Evolutionary conservation across 768 basidiomycete genomes (phyloP), one percentile per base, ranked within the genome.

Genomic region (Daedaleopsis sinensis): DNA sequence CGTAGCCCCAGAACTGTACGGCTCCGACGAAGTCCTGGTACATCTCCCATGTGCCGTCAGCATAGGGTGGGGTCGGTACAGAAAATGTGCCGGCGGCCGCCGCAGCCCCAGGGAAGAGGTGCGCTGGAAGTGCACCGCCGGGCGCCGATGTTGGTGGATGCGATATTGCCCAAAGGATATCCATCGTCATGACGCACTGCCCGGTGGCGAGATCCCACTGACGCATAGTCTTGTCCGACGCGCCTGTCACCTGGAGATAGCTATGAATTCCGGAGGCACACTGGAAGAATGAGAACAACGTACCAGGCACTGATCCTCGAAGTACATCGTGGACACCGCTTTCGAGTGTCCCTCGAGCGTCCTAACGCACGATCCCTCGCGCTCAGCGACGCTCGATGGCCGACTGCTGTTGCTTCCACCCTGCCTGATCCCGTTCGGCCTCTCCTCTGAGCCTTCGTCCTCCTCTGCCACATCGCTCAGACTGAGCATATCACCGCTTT

Each of bases 141-240:
- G 82, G 71, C 16, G 73, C 73, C 12, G 80, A 69, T 24, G 77
- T 71, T 42, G 88, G 82, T 3, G 94, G 88, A 75, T 98, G 96
- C 11, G 94, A 94, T 67, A 98, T 96, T 2, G 96, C 97, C 97
- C 97, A 99, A 24, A 99, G 86, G 65, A 99, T 97, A 74, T 99
- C 97, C 97, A 99, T 99, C 23, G 96, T 96, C 80, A 97, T 89
- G 49, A 98, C 90, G 75, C 97, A 99, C 80, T 98, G 97, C 8
- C 96, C 97, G 0, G 97, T 98, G 19, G 84, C 86, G 56, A 98
- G 84, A 71, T 98, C 97, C 97, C 97, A 99, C 72, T 98, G 96
- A 3, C 97, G 92, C 57, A 99, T 82, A 0, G 97, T 99, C 76
- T 98, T 98, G 78, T 99, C 97, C 4, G 93, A 94, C 6, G 97